Conservation (phyloP, 352 stramenopile species). For the Phytophthora foliorum region DNA sequence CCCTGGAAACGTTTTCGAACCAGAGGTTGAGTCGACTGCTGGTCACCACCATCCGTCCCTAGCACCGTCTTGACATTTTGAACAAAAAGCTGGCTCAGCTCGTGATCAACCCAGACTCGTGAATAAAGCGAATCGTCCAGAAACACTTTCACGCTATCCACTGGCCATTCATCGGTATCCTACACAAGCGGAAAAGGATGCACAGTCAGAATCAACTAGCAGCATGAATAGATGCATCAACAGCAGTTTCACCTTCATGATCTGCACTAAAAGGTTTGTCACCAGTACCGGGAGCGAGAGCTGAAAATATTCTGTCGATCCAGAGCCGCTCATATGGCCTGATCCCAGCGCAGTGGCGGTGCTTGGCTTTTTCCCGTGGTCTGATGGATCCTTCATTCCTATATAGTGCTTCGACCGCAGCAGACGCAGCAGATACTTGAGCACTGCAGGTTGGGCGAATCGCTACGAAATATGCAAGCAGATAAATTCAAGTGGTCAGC, state of each 20-base stretch:
- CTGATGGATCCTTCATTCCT: constrained; percentile 48
- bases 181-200: constrained; percentile 18
- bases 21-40: constrained; percentile 30
- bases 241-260: constrained; percentile 59
- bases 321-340: constrained; percentile 14
- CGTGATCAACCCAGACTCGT: constrained; percentile 87
- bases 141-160: constrained; percentile 90
- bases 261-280: constrained; percentile 71
- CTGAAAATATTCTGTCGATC: constrained; percentile 48
- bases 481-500: neutral
- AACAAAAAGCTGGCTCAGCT: constrained; percentile 83
- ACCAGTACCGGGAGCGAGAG: constrained; percentile 79
- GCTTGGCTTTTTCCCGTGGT: constrained; percentile 43
- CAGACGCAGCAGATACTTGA: constrained; percentile 84
- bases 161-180: constrained; percentile 65
- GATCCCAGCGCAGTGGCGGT: constrained; percentile 28
- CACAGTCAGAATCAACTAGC: constrained; percentile 4
- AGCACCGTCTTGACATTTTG: constrained; percentile 84
- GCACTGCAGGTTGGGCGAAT: constrained; percentile 61
- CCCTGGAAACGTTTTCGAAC: constrained; percentile 62
- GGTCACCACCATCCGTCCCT: constrained; percentile 21
- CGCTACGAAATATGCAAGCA: constrained; percentile 31
- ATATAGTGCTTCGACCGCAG: constrained; percentile 87
- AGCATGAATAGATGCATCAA: neutral
- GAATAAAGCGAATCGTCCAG: constrained; percentile 85